Percentiles rank a stretch among this genome's conserved stretches.
These are phyloP conservation scores for Vaccinium vitisidaea DNA, from an alignment of 148 eudicot species.

Conservation along the genomic window DNA sequence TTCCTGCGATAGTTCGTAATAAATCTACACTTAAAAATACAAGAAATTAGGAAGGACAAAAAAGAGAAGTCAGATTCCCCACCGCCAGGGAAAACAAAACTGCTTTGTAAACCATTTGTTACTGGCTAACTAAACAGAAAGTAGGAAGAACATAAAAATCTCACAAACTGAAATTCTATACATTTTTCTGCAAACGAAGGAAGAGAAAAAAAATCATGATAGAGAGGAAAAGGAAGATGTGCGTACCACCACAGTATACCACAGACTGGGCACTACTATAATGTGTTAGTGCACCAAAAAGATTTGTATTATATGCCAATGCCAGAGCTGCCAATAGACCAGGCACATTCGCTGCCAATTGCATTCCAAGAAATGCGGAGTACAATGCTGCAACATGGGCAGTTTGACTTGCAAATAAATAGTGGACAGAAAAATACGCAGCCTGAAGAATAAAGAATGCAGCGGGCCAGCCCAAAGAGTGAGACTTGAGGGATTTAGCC, in stretches of 20 bases:
- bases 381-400: constrained; percentile 96
- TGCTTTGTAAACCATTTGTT: background rate
- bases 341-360: constrained; percentile 86
- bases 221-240: background rate
- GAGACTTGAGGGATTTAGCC: constrained; percentile 51
- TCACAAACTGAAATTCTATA: background rate
- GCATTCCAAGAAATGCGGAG: constrained; percentile 91
- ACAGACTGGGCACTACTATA: constrained; percentile 98
- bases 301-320: constrained; percentile 81
- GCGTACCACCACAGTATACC: constrained; percentile 93
- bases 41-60: background rate
- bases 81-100: background rate
- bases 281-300: constrained; percentile 88
- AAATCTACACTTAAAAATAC: background rate
- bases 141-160: background rate
- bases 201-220: background rate
- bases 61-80: background rate
- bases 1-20: background rate
- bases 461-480: constrained; percentile 83
- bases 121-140: background rate
- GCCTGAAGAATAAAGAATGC: constrained; percentile 86
- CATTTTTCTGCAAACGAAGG: background rate
- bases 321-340: constrained; percentile 76
- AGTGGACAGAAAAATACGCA: constrained; percentile 82
- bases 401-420: constrained; percentile 93